Conservation (phyloP, 192 early-diverging fungal species). For the Mortierella alpina region DNA sequence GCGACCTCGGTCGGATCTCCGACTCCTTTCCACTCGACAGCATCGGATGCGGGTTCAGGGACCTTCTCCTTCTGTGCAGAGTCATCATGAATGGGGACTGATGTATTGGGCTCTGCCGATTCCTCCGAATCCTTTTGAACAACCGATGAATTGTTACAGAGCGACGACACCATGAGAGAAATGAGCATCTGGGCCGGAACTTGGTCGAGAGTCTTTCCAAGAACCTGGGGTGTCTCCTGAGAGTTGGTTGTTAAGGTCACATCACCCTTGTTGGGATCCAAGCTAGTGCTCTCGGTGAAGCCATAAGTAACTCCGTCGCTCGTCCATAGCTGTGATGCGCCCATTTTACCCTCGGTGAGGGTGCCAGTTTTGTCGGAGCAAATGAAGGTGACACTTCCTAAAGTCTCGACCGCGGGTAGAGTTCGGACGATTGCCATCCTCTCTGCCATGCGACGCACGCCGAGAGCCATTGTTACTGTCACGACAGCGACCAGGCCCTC, state of each 20-base stretch:
- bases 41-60: background rate
- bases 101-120: background rate
- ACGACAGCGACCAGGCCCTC: slow-evolving; percentile 98
- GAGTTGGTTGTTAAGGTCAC: slow-evolving; percentile 41
- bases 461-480: slow-evolving; percentile 96
- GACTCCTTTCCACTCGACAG: slow-evolving; percentile 71
- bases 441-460: slow-evolving; percentile 93
- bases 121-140: slow-evolving; percentile 62
- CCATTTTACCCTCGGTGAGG: slow-evolving; percentile 98
- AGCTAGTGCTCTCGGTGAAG: slow-evolving; percentile 70
- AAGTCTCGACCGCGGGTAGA: slow-evolving; percentile 92
- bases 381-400: slow-evolving; percentile 95
- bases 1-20: slow-evolving; percentile 99
- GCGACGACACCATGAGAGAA: slow-evolving; percentile 77
- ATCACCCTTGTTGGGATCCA: slow-evolving; percentile 62
- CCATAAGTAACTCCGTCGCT: slow-evolving; percentile 71
- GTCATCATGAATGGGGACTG: background rate
- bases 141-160: slow-evolving; percentile 91
- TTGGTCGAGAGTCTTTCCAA: slow-evolving; percentile 57
- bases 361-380: slow-evolving; percentile 99
- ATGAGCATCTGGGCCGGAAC: slow-evolving; percentile 64
- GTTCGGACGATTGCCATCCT: slow-evolving; percentile 92
- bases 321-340: slow-evolving; percentile 86
- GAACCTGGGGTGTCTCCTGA: slow-evolving; percentile 38
- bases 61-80: background rate